Percentiles rank a stretch among this genome's conserved stretches.
Conservation (phyloP, 2,329 filamentous ascomycete genomes). For the Arthrobotrys pseudoclavata region DNA sequence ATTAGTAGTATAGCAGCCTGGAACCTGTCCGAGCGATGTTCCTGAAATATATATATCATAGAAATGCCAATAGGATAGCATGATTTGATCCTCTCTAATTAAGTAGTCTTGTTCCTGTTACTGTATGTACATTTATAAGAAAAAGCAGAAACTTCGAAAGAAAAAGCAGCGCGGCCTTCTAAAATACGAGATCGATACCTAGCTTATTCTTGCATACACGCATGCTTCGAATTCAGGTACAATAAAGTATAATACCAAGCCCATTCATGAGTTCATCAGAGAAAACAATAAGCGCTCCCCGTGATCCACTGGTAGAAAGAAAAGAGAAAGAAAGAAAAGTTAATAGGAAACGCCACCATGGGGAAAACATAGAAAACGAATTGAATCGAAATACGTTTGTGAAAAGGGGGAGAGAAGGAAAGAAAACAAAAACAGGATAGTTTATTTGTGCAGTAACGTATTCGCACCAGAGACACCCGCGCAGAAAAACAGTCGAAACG, state of each 20-base stretch:
- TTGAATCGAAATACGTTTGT: conserved; percentile 3
- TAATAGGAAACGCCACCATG: conserved; percentile 19
- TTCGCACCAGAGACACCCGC: background rate
- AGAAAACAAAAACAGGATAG: background rate
- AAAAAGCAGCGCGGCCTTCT: background rate
- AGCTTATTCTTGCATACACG: background rate
- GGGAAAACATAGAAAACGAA: background rate
- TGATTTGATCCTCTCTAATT: background rate
- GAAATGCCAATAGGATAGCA: background rate
- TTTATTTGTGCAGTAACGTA: background rate
- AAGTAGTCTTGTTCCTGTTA: background rate
- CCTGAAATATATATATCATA: background rate
- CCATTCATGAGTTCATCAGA: background rate
- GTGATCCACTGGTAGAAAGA: background rate
- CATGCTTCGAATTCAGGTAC: background rate
- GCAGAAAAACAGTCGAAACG: too few species aligned
- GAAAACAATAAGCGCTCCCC: background rate
- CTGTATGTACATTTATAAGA: background rate
- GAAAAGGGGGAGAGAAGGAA: background rate
- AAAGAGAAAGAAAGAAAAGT: conserved; percentile 16
- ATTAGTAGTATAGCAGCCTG: background rate
- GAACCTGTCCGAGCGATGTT: background rate
- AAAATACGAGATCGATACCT: background rate
- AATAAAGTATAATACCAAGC: background rate
- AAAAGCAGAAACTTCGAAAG: background rate